Evolutionary conservation across 306 rosid species (phyloP).

Genomic region (Pterocarpus santalinus): DNA sequence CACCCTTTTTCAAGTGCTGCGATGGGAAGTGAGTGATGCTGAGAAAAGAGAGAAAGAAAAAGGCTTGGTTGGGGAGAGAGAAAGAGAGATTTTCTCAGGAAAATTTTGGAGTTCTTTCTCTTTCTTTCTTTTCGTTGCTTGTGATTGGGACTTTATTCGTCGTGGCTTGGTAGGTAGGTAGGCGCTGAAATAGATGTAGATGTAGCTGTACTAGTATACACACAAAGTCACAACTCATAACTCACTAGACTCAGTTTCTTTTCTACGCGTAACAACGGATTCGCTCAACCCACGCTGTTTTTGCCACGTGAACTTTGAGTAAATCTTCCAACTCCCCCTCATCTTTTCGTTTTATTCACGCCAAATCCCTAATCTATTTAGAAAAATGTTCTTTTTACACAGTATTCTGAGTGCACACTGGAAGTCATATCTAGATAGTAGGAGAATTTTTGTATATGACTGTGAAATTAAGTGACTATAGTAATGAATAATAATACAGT

Average conservation of each 20-base stretch:
- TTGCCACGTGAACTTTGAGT: conserved; percentile 11
- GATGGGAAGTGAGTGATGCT: conserved; percentile 44
- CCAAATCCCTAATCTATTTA: too few relatives aligned
- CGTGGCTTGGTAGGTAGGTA: conserved; percentile 33
- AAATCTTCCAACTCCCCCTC: not conserved
- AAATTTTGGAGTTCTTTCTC: not conserved
- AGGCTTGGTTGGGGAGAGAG: not conserved
- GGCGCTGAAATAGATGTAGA: conserved; percentile 54
- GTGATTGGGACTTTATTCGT: conserved; percentile 1
- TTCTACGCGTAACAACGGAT: not conserved
- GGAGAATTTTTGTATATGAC: too few relatives aligned
- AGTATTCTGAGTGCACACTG: too few relatives aligned
- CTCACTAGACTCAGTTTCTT: not conserved
- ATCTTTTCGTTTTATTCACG: too few relatives aligned
- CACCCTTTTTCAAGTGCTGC: conserved; percentile 43
- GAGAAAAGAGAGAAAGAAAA: not conserved
- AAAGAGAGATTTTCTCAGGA: conserved; percentile 21
- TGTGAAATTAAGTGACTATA: too few relatives aligned
- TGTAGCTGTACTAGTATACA: not conserved
- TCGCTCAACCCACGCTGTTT: not conserved
- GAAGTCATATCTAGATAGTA: too few relatives aligned
- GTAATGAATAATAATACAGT: too few relatives aligned
- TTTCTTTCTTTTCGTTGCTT: not conserved
- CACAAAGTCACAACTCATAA: not conserved
- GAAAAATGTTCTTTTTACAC: too few relatives aligned